Evolutionary conservation across 331 rosid genomes (phyloP).

Genomic region (Prunus yedoensis): DNA sequence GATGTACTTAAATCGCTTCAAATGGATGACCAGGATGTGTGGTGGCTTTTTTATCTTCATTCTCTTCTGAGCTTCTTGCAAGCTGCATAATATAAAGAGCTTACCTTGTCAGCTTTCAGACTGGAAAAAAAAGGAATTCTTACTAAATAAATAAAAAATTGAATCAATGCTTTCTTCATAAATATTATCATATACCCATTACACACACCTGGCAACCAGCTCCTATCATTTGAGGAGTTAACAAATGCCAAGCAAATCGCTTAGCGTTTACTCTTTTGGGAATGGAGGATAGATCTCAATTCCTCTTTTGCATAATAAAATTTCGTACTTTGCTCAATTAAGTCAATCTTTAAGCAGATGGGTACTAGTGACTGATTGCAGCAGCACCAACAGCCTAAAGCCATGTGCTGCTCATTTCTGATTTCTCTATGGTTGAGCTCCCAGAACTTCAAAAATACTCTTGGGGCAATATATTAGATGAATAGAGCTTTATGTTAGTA

Average conservation of each 20-base stretch:
- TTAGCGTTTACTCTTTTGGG: neutral
- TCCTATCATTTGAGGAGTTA: neutral
- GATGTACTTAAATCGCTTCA: constrained; percentile 96
- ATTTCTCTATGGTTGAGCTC: neutral
- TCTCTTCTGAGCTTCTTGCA: constrained; percentile 99
- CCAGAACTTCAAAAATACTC: neutral
- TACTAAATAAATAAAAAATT: neutral
- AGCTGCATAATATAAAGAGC: constrained; percentile 52
- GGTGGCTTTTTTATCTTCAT: constrained; percentile 99
- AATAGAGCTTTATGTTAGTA: neutral
- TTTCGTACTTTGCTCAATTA: neutral
- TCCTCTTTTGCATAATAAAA: neutral
- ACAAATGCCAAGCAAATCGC: neutral
- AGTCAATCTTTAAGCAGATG: constrained; percentile 3
- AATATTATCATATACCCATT: neutral
- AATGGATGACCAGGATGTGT: constrained; percentile 88
- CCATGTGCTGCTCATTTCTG: neutral
- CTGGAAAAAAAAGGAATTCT: neutral
- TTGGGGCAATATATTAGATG: neutral
- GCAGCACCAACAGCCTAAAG: neutral
- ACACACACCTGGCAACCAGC: neutral
- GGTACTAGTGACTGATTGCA: neutral
- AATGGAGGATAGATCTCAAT: neutral
- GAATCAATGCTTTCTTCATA: neutral
- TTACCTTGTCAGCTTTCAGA: constrained; percentile 21